Evolutionary conservation across 2,329 filamentous ascomycete genomes (phyloP), one percentile per base, ranked within the genome.

Genomic region (Rhynchosporium graminicola): DNA sequence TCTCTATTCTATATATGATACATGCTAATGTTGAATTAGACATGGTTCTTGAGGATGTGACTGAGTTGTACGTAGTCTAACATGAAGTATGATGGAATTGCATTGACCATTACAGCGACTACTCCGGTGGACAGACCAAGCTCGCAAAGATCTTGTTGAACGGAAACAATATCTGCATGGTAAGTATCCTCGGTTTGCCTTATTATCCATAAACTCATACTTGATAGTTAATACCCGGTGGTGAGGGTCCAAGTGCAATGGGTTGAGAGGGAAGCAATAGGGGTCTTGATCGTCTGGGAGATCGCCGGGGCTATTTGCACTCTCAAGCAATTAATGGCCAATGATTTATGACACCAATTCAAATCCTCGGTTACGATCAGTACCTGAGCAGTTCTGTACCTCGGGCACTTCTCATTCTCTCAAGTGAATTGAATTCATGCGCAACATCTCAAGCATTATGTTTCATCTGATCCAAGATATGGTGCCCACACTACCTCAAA

Each of bases 91-190:
- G 1, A 26, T 48, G 26, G 38, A 31, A 15, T 4, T n/a, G 45
- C 50, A 33, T 52, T 70, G 20, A 68, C 36, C 4, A 78, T 96
- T 45, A n/a, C 58, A 98, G 94, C 75, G 95, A 99, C 78, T 96
- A 96, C 78, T 88, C 88, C 4, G 94, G 94, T 65, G 87, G 89
- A 71, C 89, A 94, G 77, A 90, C 87, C 51, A 96, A 96, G 77
- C 85, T 99, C 46, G 85, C 92, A 57, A 98, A 98, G 82, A 97
- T 99, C 65, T 79, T 99, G 47, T 80, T 99, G 45, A 99, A 99
- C 73, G 95, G 95, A 62, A 99, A 99, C 80, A 98, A 98, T 74
- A 92, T 99, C 68, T 98, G 94, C 90, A 99, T 99, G 95, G 95
- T 97, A 67, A 43, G 63, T 58, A 8, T 6, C 6, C 33, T 6